Evolutionary conservation across 176 grass and related monocot genomes (phyloP).

Genomic region (Secale cereale): DNA sequence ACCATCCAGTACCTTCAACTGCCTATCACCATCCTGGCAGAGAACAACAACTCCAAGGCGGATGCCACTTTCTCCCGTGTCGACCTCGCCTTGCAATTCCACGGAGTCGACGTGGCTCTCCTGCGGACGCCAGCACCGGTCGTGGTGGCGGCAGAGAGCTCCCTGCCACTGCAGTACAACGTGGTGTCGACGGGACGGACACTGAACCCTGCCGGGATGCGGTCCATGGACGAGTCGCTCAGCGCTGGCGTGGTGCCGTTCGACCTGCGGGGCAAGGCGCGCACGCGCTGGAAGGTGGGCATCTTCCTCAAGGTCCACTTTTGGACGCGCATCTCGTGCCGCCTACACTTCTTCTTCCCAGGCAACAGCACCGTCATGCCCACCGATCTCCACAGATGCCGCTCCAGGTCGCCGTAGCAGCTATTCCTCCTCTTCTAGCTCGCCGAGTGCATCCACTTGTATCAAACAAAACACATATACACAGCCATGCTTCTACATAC

Average conservation of each 20-base stretch:
- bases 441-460: too few species aligned
- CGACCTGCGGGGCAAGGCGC: slow-evolving; percentile 43
- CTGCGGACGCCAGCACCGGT: slow-evolving; percentile 33
- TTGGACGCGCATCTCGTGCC: slow-evolving; percentile 44
- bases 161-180: slow-evolving; percentile 33
- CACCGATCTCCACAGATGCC: slow-evolving; percentile 24
- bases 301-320: slow-evolving; percentile 39
- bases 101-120: slow-evolving; percentile 31
- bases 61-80: slow-evolving; percentile 39
- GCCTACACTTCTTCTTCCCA: slow-evolving; percentile 40
- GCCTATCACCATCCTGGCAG: slow-evolving; percentile 32
- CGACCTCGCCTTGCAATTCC: slow-evolving; percentile 21
- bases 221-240: slow-evolving; percentile 33
- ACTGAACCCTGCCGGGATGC: slow-evolving; percentile 33
- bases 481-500: too few species aligned
- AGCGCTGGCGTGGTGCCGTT: slow-evolving; percentile 46
- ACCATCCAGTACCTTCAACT: slow-evolving; percentile 33
- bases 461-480: too few species aligned
- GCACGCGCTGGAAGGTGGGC: slow-evolving; percentile 52
- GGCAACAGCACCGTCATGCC: slow-evolving; percentile 39
- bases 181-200: slow-evolving; percentile 11
- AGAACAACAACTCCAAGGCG: slow-evolving; percentile 53
- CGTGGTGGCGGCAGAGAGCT: slow-evolving; percentile 42
- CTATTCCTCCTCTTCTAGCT: too few species aligned
- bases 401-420: neutral